Conservation (phyloP, 192 early-diverging fungal genomes). For the Entomortierella parvispora region DNA sequence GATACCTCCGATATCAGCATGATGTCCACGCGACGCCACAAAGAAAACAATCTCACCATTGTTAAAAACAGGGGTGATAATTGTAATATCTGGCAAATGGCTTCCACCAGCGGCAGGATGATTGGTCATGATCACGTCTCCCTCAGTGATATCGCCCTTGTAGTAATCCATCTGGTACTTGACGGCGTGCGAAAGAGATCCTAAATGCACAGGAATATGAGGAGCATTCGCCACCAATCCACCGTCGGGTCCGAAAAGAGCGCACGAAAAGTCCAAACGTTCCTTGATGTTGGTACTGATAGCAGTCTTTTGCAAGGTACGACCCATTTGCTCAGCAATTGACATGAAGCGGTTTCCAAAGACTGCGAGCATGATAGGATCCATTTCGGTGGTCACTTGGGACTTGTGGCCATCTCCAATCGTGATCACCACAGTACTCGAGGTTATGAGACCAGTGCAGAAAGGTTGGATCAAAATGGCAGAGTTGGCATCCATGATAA, state of each 20-base stretch:
- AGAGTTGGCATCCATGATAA: conserved; percentile 91
- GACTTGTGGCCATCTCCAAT: conserved; percentile 54
- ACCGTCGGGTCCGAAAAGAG: conserved; percentile 90
- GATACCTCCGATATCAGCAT: conserved; percentile 95
- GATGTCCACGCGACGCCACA: conserved; percentile 93
- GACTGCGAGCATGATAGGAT: conserved; percentile 91
- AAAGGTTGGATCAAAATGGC: conserved; percentile 88
- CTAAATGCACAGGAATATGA: conserved; percentile 94
- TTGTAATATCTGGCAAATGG: conserved; percentile 95
- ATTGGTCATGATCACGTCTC: conserved; percentile 95
- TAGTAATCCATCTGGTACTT: conserved; percentile 88
- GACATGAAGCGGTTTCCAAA: conserved; percentile 98
- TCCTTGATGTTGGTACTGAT: conserved; percentile 99
- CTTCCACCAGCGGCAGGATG: conserved; percentile 96
- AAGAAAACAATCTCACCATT: conserved; percentile 87
- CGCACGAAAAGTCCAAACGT: conserved; percentile 97
- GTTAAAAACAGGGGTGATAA: conserved; percentile 95
- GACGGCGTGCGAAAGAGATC: conserved; percentile 94
- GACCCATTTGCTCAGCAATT: conserved; percentile 98
- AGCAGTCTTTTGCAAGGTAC: conserved; percentile 92
- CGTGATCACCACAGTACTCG: conserved; percentile 69
- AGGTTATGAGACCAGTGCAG: conserved; percentile 82
- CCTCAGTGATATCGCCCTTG: conserved; percentile 75
- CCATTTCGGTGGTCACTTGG: conserved; percentile 66
- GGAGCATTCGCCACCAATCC: conserved; percentile 89